Conservation (phyloP, 192 early-diverging fungal genomes). For the Dissophora globulifera region DNA sequence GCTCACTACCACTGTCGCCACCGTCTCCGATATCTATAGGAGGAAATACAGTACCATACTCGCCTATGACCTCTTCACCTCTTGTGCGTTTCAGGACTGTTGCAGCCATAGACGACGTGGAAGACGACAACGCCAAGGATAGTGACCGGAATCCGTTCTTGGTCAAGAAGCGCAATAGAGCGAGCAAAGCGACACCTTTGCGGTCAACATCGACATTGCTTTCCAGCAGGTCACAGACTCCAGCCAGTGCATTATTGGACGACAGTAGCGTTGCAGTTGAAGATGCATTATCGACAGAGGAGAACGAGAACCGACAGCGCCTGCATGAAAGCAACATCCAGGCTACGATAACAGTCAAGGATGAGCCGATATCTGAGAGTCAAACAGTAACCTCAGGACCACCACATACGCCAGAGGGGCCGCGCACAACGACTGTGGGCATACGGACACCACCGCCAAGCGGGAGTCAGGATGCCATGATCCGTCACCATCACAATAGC, state of each 20-base stretch:
- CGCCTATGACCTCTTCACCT: slow-evolving; percentile 31
- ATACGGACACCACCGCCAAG: slow-evolving; percentile 34
- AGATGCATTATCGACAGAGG: no score
- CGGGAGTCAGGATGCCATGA: slow-evolving; percentile 5
- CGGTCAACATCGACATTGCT: slow-evolving; percentile 5
- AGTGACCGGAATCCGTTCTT: slow-evolving; percentile 2
- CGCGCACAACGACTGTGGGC: neutral
- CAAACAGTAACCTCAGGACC: no score
- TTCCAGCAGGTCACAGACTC: no score
- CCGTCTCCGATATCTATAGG: no score
- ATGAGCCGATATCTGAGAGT: no score
- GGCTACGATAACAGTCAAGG: neutral
- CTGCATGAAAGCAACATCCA: no score
- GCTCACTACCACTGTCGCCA: neutral
- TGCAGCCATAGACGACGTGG: neutral
- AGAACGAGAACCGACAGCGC: no score
- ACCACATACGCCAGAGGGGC: neutral
- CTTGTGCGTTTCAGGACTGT: slow-evolving; percentile 23
- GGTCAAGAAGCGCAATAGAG: slow-evolving; percentile 3
- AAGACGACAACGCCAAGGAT: neutral
- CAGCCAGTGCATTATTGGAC: no score
- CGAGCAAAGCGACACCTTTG: neutral
- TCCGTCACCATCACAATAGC: neutral
- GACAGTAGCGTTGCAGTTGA: no score
- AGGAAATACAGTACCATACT: slow-evolving; percentile 5